A percentile compares a stretch with the other conserved stretches of the same genome.
These are phyloP conservation scores for Microthlaspi erraticum DNA, from an alignment of 345 rosid genomes.

Conservation along the genomic window DNA sequence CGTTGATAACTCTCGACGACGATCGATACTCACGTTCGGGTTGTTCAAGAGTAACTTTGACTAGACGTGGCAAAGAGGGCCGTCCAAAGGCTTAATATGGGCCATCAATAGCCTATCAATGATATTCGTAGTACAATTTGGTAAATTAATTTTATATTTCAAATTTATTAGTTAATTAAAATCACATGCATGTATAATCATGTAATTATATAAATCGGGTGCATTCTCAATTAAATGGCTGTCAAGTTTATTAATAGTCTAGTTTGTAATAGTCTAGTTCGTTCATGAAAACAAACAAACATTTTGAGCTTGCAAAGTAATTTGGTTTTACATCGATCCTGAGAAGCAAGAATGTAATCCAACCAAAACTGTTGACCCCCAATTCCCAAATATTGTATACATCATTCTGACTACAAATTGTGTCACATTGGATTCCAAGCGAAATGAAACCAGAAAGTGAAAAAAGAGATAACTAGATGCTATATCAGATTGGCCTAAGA, in stretches of 20 bases:
- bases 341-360: conserved; percentile 20
- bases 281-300: background rate
- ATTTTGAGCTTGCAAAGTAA: background rate
- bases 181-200: background rate
- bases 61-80: background rate
- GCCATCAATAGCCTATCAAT: conserved; percentile 1
- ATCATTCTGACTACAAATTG: conserved; percentile 9
- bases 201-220: background rate
- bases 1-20: background rate
- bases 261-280: too few relatives aligned
- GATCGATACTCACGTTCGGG: too few relatives aligned
- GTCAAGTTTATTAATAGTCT: too few relatives aligned
- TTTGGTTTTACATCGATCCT: conserved; percentile 2
- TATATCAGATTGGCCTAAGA: conserved; percentile 37
- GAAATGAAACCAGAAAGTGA: conserved; percentile 17
- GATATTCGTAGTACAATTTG: conserved; percentile 2
- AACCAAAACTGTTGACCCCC: background rate
- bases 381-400: conserved; percentile 5
- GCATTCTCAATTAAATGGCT: background rate
- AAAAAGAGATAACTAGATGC: conserved; percentile 27
- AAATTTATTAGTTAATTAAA: background rate
- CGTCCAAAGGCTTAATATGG: conserved; percentile 24
- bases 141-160: background rate
- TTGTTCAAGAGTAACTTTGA: background rate
- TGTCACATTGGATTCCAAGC: conserved; percentile 35